Conservation (phyloP, 2,329 filamentous ascomycete genomes). For the Fusarium lyarnte region DNA sequence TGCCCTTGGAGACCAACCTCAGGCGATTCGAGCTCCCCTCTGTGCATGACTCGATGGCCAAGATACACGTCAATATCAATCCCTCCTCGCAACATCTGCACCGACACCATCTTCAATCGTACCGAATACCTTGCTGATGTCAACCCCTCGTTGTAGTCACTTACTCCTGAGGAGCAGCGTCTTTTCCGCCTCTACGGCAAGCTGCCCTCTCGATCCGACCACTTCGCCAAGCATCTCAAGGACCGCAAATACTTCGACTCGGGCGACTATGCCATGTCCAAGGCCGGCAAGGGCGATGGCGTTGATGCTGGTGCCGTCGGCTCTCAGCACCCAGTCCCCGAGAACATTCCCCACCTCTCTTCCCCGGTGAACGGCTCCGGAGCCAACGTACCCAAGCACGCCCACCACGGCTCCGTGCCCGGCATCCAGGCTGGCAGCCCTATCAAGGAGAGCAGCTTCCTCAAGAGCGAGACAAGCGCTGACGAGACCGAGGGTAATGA, state of each 20-base stretch:
- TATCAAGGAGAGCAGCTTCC: slow-evolving; percentile 88
- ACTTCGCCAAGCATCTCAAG: slow-evolving; percentile 98
- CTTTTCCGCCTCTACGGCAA: slow-evolving; percentile 98
- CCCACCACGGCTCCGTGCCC: slow-evolving; percentile 53
- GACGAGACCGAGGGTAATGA: slow-evolving; percentile 57
- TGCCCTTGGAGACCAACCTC: slow-evolving; percentile 29
- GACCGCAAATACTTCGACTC: slow-evolving; percentile 99
- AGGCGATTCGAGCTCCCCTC: slow-evolving; percentile 23
- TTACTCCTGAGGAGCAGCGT: slow-evolving; percentile 94
- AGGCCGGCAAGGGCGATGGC: slow-evolving; percentile 95
- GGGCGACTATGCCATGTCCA: slow-evolving; percentile 94
- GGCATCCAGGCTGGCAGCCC: slow-evolving; percentile 76
- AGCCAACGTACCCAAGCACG: slow-evolving; percentile 50
- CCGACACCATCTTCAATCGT: background rate
- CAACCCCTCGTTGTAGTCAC: slow-evolving; percentile 66
- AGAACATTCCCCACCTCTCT: slow-evolving; percentile 92
- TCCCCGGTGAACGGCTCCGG: slow-evolving; percentile 63
- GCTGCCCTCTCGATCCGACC: slow-evolving; percentile 93
- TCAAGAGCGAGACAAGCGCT: slow-evolving; percentile 82
- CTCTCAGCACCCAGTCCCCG: slow-evolving; percentile 91
- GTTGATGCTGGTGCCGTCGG: slow-evolving; percentile 94
- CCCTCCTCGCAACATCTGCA: background rate
- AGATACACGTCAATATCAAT: background rate
- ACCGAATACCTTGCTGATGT: slow-evolving; percentile 31
- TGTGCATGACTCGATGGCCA: slow-evolving; percentile 22